phyloP scores from a whole-genome alignment of 129 eudicot species.

The Escallonia rubra region DNA sequence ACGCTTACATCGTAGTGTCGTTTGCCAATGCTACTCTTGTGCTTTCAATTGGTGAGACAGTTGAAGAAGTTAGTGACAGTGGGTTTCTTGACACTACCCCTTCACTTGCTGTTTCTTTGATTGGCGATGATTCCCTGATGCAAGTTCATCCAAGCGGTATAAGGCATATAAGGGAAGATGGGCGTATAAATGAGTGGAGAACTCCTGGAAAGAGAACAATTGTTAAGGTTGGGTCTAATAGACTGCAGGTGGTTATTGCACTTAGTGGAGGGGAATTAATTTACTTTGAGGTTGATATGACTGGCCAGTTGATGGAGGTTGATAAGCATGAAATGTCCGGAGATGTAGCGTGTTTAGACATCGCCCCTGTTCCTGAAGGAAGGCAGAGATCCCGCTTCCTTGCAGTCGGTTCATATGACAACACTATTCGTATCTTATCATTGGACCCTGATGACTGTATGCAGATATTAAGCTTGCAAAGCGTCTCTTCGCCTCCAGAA shows the following conservation, averaged over 20 bases:
- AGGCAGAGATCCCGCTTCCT: slow-evolving; percentile 92
- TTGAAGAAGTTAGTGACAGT: slow-evolving; percentile 98
- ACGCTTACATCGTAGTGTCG: slow-evolving; percentile 97
- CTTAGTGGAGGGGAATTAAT: slow-evolving; percentile 95
- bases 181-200: slow-evolving; percentile 97
- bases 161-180: slow-evolving; percentile 93
- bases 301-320: slow-evolving; percentile 93
- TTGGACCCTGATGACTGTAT: slow-evolving; percentile 97
- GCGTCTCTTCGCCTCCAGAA: slow-evolving; percentile 95
- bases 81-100: slow-evolving; percentile 99
- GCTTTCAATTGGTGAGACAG: slow-evolving; percentile 97
- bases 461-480: slow-evolving; percentile 87
- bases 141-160: slow-evolving; percentile 98
- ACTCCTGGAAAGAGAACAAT: slow-evolving; percentile 97
- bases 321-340: slow-evolving; percentile 98
- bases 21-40: slow-evolving; percentile 97
- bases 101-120: slow-evolving; percentile 90
- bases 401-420: slow-evolving; percentile 97
- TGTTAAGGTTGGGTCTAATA: slow-evolving; percentile 91
- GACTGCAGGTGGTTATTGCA: slow-evolving; percentile 97
- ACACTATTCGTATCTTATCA: slow-evolving; percentile 79
- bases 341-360: slow-evolving; percentile 97
- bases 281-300: slow-evolving; percentile 94
- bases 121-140: slow-evolving; percentile 98
- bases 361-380: slow-evolving; percentile 99